Evolutionary conservation across 2,329 filamentous ascomycete genomes (phyloP).

Genomic region (Whalleya microplaca): DNA sequence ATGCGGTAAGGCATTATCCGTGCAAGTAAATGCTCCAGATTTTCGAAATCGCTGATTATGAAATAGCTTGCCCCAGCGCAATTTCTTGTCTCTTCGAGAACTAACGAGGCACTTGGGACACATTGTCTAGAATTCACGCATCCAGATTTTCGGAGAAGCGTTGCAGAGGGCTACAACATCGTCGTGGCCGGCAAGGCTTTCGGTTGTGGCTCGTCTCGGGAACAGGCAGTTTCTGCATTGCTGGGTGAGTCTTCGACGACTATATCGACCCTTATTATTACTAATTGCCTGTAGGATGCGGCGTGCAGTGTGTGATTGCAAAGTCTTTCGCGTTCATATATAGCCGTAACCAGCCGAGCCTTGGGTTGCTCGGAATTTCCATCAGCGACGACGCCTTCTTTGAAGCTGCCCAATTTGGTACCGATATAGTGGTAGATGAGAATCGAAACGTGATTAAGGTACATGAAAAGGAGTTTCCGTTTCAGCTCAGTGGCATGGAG

Average conservation of each 20-base stretch:
- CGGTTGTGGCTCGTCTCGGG: slow-evolving; percentile 49
- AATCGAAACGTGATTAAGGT: slow-evolving; percentile 25
- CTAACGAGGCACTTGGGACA: slow-evolving; percentile 39
- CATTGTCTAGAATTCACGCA: slow-evolving; percentile 46
- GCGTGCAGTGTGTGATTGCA: slow-evolving; percentile 48
- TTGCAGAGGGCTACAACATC: slow-evolving; percentile 42
- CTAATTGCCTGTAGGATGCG: slow-evolving; percentile 31
- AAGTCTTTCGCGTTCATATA: slow-evolving; percentile 51
- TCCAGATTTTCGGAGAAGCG: slow-evolving; percentile 44
- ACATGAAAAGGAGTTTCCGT: slow-evolving; percentile 35
- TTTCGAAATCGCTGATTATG: slow-evolving; percentile 19
- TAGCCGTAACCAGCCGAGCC: slow-evolving; percentile 47
- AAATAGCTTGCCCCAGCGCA: slow-evolving; percentile 42
- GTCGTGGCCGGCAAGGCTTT: slow-evolving; percentile 51
- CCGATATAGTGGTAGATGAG: slow-evolving; percentile 43
- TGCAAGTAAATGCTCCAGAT: background rate
- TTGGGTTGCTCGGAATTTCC: slow-evolving; percentile 48
- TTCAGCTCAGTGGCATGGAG: slow-evolving; percentile 45
- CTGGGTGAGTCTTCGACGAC: background rate
- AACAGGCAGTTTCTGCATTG: slow-evolving; percentile 47
- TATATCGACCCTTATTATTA: background rate
- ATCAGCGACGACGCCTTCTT: slow-evolving; percentile 45
- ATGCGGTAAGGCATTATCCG: slow-evolving; percentile 35
- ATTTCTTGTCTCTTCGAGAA: slow-evolving; percentile 33
- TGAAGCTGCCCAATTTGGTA: slow-evolving; percentile 39